Base-by-base conservation (phyloP, 208 protist species). In the Trypanosoma cruzi region DNA sequence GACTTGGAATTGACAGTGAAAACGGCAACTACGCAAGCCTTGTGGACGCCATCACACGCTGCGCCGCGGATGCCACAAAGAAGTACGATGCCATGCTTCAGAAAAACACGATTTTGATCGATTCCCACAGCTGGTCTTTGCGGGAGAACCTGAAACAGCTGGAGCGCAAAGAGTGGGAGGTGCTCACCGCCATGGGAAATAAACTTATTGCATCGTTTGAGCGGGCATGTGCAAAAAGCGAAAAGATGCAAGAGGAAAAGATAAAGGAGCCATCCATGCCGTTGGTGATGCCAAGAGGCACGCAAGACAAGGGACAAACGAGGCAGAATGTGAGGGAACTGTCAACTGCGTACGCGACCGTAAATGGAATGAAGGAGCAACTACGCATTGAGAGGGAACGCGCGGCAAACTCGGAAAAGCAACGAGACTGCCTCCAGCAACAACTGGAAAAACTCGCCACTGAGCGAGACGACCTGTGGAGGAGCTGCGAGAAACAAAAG, bases 91-190 rank as follows among this genome's bases (percentile, higher is more conserved):
- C 10, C 18, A 60, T 62, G 58, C 24, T 11, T 1, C 46, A 70
- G 46, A 69, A 62, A 22, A 71, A 69, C 59, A 64, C 56, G 32
- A 57, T 65, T 32, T 65, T 77, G 71, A 70, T 77, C 52, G 63
- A 77, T 7, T 56, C 49, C 29, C 71, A 77, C 42, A 71, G 71
- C 40, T 44, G 31, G n/a, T 46, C 63, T 1, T 34, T 77, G 54
- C 42, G 71, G 24, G 71, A 70, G 37, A 64, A 7, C 28, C 10
- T 71, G n/a, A 8, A 59, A 49, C 4, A 70, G 48, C 42, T 63
- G 37, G 71, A 77, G 42, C 8, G 36, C 14, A 70, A 77, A 26
- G 63, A 77, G 42, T 54, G 71, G 57, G 31, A 26, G 3, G 56
- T 65, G 11, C 56, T 77, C 2, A 28, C 50, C 18, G 52, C 71